Evolutionary conservation across 768 basidiomycete species (phyloP).

Genomic region (Lactarius deliciosus): DNA sequence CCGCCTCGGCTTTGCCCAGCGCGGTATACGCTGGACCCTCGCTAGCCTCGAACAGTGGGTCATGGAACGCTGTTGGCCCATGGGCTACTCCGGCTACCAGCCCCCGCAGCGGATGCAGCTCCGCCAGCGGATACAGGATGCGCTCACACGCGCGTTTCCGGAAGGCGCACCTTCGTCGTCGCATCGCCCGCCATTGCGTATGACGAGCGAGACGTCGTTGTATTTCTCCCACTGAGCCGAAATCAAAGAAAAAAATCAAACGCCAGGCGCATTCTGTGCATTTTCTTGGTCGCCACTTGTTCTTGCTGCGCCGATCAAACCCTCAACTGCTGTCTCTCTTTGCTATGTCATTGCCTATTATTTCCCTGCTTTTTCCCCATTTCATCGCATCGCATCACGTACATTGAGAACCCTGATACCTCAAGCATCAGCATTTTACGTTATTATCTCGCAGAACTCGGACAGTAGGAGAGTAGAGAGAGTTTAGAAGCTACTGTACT

Average conservation of each 20-base stretch:
- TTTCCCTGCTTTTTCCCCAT: not conserved
- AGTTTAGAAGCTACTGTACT: not conserved
- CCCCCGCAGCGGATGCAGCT: constrained; percentile 46
- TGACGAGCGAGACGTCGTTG: not conserved
- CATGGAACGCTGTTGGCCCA: constrained; percentile 55
- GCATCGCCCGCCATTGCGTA: not conserved
- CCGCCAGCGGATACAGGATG: constrained; percentile 44
- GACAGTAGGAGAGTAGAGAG: not conserved
- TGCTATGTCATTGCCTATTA: constrained; percentile 1
- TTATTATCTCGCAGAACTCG: constrained; percentile 3
- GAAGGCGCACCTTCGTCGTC: not conserved
- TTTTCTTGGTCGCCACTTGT: not conserved
- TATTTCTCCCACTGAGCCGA: not conserved
- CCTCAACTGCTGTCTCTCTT: not conserved
- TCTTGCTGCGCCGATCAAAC: not conserved
- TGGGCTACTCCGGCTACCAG: constrained; percentile 57
- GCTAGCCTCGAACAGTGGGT: constrained; percentile 59
- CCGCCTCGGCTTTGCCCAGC: constrained; percentile 35
- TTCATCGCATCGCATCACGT: constrained; percentile 2
- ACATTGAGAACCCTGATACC: constrained; percentile 13
- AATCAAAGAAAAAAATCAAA: not conserved
- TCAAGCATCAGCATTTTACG: constrained; percentile 10
- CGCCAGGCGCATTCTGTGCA: not conserved
- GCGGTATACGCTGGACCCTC: constrained; percentile 55
- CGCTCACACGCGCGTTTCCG: constrained; percentile 10